These are phyloP conservation scores for Nymphaea colorata DNA, from an alignment of 164 flowering plant species.

Conservation along the genomic window DNA sequence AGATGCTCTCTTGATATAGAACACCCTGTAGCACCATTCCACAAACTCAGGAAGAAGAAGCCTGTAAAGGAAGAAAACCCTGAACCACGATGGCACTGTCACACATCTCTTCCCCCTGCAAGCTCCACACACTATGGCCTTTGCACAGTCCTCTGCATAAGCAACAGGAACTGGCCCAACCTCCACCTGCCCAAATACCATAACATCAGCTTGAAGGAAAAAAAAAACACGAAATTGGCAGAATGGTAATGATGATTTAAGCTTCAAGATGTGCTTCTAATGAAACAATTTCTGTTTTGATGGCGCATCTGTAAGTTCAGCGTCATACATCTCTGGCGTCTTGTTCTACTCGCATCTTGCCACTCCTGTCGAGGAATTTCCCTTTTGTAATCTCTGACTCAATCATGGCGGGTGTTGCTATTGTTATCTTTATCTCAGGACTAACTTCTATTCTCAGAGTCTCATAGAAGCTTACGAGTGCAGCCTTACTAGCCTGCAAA, in stretches of 20 bases:
- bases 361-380: constrained; percentile 4
- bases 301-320: too few species aligned
- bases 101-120: constrained; percentile 24
- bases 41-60: constrained; percentile 27
- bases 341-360: constrained; percentile 3
- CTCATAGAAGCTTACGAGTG: constrained; percentile 7
- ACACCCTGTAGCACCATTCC: constrained; percentile 17
- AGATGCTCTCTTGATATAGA: constrained; percentile 7
- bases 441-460: constrained; percentile 10
- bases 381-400: constrained; percentile 10
- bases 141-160: constrained; percentile 9
- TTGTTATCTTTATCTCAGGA: constrained; percentile 3
- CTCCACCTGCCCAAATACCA: not conserved
- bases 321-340: constrained; percentile 8
- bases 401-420: constrained; percentile 7
- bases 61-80: constrained; percentile 9
- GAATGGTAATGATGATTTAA: not conserved
- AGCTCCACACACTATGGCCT: constrained; percentile 6
- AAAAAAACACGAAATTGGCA: not conserved
- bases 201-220: not conserved
- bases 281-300: not conserved
- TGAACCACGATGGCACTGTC: constrained; percentile 31
- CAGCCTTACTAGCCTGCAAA: constrained; percentile 11
- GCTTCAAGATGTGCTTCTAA: not conserved
- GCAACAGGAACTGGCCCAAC: constrained; percentile 5